Base-by-base conservation (phyloP, 2,329 filamentous ascomycete genomes). In the Sclerotinia glacialis region DNA sequence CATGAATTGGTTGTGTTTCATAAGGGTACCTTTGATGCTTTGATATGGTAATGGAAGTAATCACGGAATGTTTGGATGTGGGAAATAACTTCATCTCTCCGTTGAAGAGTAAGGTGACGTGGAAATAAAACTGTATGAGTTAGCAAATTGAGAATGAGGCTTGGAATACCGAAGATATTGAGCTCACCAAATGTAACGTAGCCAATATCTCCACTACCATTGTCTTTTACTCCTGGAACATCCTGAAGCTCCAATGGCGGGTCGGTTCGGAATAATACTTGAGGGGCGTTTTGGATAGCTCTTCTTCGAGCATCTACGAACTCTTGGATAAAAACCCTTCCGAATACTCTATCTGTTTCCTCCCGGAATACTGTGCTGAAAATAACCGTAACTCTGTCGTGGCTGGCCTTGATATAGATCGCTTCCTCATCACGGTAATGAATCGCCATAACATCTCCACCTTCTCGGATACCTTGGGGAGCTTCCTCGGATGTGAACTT, bases 21-120 rank as follows among this genome's bases (percentile, higher is more conserved):
- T 40, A 23, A 18, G 50, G 70, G 63, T 78, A 88, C 86, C 84
- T 99, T 99, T 70, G 93, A 97, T 40, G 95, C 96, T 82, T 99
- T 99, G 81, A 99, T 99, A 80, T 99, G 95, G 79, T 99, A 99
- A 80, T 99, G 95, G 84, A 99, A 99, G 80, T 99, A 99, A 78
- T 99, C 95, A 72, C 95, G 91, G 91, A 99, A 99, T 18, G 95
- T 99, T 81, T 99, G 96, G 75, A 99, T 98, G 78, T 99, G 96
- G 61, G 93, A 97, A 73, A 99, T 99, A 77, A 96, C 93, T 72
- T 97, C 93, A 68, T 91, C 89, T 81, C 96, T 92, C 77, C 93
- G 87, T 79, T 97, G 92, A 18, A 88, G 87, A 18, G 93, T 94
- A 71, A 99, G 83, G 79, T 99, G 96, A 71, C 95, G 89, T 56